Base-by-base conservation (phyloP, 805 yeast genomes). In the Candida maltosa region DNA sequence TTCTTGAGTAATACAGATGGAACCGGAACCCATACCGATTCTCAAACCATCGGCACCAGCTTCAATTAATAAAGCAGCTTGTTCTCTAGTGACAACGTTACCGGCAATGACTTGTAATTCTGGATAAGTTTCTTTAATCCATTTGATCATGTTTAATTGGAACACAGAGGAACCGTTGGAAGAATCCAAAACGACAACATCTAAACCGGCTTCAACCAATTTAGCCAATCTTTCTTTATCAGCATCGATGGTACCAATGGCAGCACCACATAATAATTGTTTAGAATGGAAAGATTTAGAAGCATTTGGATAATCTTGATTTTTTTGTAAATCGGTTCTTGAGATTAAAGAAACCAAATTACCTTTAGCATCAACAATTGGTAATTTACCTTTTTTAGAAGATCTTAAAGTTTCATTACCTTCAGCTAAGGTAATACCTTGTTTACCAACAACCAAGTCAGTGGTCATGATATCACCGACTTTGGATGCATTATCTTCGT, bases 11-110 rank as follows among this genome's bases (percentile, higher is more conserved):
- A 93, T 93, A 78, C 98, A 93, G 62, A 94, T 94, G 44, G 97
- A 87, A 56, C 98, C 98, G 22, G 97, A 87, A 60, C 98, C 98
- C 98, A 93, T 93, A 72, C 98, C 98, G 51, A 93, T 91, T 78
- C 97, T 87, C 56, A 93, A 75, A 62, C 89, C 97, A 64, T 93
- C 98, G 35, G 95, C 96, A 69, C 98, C 98, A 35, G 95, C 96
- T 53, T 76, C 83, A 40, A 88, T 91, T 58, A 93, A 76, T 57
- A 79, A 75, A 43, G 98, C 98, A 50, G 98, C 97, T 75, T 93
- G 98, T 67, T 91, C 98, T 67, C 98, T 84, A 49, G 97, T 89
- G 43, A 89, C 97, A 56, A 93, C 98, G 62, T 93, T 93, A 76
- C 98, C 98, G 42, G 94, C 98, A 67, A 93, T 80, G 47, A 93